A percentile compares a stretch with the other conserved stretches of the same genome.
Evolutionary conservation across 192 early-diverging fungal genomes (phyloP).

Genomic region (Umbelopsis ramanniana): DNA sequence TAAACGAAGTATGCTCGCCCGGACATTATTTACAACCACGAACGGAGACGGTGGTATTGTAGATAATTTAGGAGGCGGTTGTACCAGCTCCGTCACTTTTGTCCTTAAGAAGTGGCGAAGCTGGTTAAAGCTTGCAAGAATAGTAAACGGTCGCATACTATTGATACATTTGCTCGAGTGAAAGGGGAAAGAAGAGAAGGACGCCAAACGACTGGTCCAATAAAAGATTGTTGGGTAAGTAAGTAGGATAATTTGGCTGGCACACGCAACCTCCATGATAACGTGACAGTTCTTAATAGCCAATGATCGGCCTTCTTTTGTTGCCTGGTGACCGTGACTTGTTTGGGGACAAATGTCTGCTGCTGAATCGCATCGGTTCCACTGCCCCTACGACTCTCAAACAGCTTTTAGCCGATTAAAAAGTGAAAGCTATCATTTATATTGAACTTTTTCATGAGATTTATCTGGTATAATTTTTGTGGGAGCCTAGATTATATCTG

Average conservation of each 20-base stretch:
- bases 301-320: neutral
- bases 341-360: neutral
- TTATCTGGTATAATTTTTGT: too few relatives aligned
- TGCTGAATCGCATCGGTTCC: too few relatives aligned
- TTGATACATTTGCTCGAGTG: slow-evolving; percentile 2
- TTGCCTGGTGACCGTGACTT: slow-evolving; percentile 20
- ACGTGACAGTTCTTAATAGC: slow-evolving; percentile 9
- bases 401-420: too few relatives aligned
- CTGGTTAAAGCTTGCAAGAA: slow-evolving; percentile 26
- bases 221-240: neutral
- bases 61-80: slow-evolving; percentile 20
- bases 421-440: too few relatives aligned
- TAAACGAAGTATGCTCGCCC: slow-evolving; percentile 2
- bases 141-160: slow-evolving; percentile 13
- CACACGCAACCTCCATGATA: slow-evolving; percentile 17
- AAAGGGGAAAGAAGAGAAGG: neutral
- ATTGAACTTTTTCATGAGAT: too few relatives aligned
- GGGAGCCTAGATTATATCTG: too few relatives aligned
- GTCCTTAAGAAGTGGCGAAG: slow-evolving; percentile 25
- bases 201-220: neutral
- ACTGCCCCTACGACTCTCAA: too few relatives aligned
- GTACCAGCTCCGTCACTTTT: slow-evolving; percentile 23
- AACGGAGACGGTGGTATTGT: slow-evolving; percentile 20
- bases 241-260: neutral
- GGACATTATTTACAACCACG: slow-evolving; percentile 17